Conservation (phyloP, 805 yeast species). For the Candida railenensis region DNA sequence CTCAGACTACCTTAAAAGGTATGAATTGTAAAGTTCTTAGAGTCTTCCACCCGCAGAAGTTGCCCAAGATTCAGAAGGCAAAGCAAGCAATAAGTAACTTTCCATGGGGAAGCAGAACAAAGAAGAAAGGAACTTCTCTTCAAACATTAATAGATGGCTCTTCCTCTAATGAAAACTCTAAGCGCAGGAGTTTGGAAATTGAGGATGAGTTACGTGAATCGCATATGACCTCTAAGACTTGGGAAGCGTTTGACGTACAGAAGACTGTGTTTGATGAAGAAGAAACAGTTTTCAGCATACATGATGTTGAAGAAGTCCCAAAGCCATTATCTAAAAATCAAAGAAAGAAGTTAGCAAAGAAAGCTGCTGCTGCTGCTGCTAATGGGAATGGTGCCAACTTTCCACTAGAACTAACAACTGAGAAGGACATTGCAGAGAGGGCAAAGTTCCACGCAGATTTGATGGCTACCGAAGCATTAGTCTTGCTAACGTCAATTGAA, state of each 20-base stretch:
- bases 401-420: conserved; percentile 5
- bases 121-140: neutral
- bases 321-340: conserved; percentile 19
- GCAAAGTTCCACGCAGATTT: conserved; percentile 32
- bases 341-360: conserved; percentile 14
- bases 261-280: conserved; percentile 6
- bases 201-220: neutral
- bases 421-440: conserved; percentile 10
- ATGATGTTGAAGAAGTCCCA: conserved; percentile 6
- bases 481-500: conserved; percentile 34
- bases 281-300: conserved; percentile 5
- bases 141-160: neutral
- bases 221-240: conserved; percentile 1
- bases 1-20: conserved; percentile 9
- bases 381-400: neutral
- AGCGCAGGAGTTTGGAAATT: neutral
- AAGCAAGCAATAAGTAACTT: neutral
- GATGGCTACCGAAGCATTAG: conserved; percentile 39
- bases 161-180: neutral
- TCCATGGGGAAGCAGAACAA: neutral
- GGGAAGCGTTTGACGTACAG: conserved; percentile 2
- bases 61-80: neutral
- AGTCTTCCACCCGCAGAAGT: conserved; percentile 11
- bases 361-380: conserved; percentile 8
- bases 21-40: conserved; percentile 16